Evolutionary conservation across 352 stramenopile species (phyloP).

Genomic region (Pythium dissimile): DNA sequence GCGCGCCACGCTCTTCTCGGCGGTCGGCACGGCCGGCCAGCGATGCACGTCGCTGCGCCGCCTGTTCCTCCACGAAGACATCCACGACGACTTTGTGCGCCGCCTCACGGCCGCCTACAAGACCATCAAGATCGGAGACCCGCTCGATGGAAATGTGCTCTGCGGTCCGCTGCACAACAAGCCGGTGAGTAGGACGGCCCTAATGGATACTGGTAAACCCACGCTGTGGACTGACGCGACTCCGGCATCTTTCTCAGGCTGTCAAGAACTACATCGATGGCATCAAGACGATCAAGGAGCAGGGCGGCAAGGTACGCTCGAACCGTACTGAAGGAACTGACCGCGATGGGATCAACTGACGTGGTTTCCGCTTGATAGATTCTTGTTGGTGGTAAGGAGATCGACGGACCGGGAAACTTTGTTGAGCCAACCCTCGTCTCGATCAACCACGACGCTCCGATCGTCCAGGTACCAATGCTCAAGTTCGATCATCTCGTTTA

Average conservation of each 20-base stretch:
- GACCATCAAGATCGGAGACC: conserved; percentile 87
- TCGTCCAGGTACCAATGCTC: conserved; percentile 40
- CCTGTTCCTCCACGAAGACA: conserved; percentile 88
- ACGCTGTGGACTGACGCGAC: neutral
- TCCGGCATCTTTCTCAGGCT: conserved; percentile 29
- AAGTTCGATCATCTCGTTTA: neutral
- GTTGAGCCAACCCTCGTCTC: conserved; percentile 91
- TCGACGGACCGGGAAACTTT: conserved; percentile 83
- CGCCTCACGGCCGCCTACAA: conserved; percentile 84
- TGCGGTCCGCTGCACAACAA: conserved; percentile 79
- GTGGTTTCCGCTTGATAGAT: conserved; percentile 42
- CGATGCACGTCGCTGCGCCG: conserved; percentile 91
- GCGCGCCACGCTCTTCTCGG: conserved; percentile 87
- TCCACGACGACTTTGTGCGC: conserved; percentile 88
- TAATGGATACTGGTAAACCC: neutral
- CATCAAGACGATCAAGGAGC: conserved; percentile 79
- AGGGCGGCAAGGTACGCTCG: conserved; percentile 50
- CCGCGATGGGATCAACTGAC: no score
- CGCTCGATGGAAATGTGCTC: conserved; percentile 79
- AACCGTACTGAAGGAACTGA: no score
- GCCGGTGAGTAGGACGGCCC: conserved; percentile 23
- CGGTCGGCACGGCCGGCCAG: conserved; percentile 90
- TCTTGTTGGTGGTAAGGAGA: conserved; percentile 78
- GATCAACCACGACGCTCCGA: conserved; percentile 73
- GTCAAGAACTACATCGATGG: conserved; percentile 85